A percentile compares a stretch with the other conserved stretches of the same genome.
These are phyloP conservation scores for Fonsecaea erecta DNA, from an alignment of 2,329 filamentous ascomycete species.

Conservation along the genomic window DNA sequence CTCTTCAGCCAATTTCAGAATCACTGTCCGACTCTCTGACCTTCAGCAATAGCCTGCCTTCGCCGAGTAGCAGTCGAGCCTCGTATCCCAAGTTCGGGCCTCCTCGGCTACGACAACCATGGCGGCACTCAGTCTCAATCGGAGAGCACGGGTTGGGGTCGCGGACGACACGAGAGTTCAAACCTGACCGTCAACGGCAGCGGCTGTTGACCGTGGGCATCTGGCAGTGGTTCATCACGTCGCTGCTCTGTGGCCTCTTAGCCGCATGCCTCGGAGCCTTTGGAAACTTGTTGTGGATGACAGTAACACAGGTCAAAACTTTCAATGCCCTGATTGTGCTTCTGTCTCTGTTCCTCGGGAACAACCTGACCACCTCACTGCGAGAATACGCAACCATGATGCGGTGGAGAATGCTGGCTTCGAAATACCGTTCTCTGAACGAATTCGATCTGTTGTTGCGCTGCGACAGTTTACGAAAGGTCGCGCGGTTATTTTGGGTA, in stretches of 20 bases:
- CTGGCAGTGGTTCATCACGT: slow-evolving; percentile 33
- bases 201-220: slow-evolving; percentile 30
- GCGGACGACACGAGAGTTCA: slow-evolving; percentile 32
- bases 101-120: slow-evolving; percentile 28
- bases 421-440: slow-evolving; percentile 34
- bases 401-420: slow-evolving; percentile 36
- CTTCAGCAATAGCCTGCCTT: slow-evolving; percentile 5
- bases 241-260: slow-evolving; percentile 30
- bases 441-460: slow-evolving; percentile 38
- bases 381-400: slow-evolving; percentile 35
- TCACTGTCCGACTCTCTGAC: neutral
- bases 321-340: slow-evolving; percentile 38
- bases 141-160: slow-evolving; percentile 4
- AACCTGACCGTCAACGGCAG: slow-evolving; percentile 30
- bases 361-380: slow-evolving; percentile 32
- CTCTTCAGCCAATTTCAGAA: slow-evolving; percentile 3
- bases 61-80: slow-evolving; percentile 2
- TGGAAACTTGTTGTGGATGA: slow-evolving; percentile 26
- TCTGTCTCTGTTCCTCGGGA: slow-evolving; percentile 34
- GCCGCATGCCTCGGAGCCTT: slow-evolving; percentile 29
- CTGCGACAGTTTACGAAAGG: slow-evolving; percentile 35
- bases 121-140: slow-evolving; percentile 34
- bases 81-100: slow-evolving; percentile 4
- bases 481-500: slow-evolving; percentile 31
- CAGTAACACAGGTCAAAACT: slow-evolving; percentile 30